Percentiles rank a stretch among this genome's conserved stretches.
Conservation (phyloP, 73 alveolate species). For the Paramecium caudatum region DNA sequence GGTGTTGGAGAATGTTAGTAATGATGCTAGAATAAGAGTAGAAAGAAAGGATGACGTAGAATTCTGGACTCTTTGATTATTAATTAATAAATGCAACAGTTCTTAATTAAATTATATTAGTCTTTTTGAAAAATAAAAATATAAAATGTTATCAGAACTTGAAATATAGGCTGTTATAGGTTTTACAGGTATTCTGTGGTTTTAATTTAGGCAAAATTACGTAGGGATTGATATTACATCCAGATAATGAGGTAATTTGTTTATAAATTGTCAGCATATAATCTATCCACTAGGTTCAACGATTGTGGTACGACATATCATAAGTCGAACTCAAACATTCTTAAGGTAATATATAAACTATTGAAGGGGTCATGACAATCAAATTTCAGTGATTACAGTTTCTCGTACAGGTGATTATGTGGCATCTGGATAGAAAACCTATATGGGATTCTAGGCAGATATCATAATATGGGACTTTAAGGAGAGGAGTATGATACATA, state of each 20-base stretch:
- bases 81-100: not conserved
- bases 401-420: constrained; percentile 91
- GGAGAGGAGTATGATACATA: constrained; percentile 88
- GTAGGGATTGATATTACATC: constrained; percentile 96
- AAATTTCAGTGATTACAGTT: constrained; percentile 88
- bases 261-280: constrained; percentile 79
- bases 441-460: constrained; percentile 96
- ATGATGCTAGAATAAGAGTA: not conserved
- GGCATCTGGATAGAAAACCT: constrained; percentile 93
- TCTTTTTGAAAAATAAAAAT: constrained; percentile 8
- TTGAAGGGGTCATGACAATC: constrained; percentile 92
- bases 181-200: constrained; percentile 76
- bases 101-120: constrained; percentile 10
- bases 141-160: constrained; percentile 69
- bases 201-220: constrained; percentile 85
- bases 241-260: constrained; percentile 90
- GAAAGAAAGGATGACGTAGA: not conserved
- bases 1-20: constrained; percentile 8
- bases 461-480: constrained; percentile 97
- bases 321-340: constrained; percentile 81
- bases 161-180: constrained; percentile 87
- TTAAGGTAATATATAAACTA: constrained; percentile 39
- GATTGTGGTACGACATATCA: constrained; percentile 94
- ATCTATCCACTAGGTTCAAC: constrained; percentile 97
- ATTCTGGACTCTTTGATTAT: constrained; percentile 45